Evolutionary conservation across 306 rosid genomes (phyloP), one percentile per base, ranked within the genome.

Genomic region (Malus asiatica): DNA sequence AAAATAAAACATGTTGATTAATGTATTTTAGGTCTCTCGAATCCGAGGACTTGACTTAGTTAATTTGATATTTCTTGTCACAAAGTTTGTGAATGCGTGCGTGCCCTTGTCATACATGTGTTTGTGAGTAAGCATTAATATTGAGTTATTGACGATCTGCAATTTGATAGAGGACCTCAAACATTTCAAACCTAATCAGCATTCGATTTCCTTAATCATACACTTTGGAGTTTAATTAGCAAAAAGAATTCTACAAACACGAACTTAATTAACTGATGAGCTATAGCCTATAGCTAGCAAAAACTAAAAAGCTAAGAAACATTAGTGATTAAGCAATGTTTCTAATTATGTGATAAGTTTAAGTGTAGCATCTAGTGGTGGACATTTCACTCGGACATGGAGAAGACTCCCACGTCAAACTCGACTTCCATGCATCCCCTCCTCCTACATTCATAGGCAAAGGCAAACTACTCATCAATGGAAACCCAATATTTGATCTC

Each of bases 371-470:
- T 83, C 88, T 89, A 67, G 89, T 89, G 38, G 90, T 87, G 73
- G 89, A 88, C 83, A 86, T 78, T 79, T 91, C 90, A 81, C 79
- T 82, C 12, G 96, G 93, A 77, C 91, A 89, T 46, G 89, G 81
- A 25, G 92, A 87, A 78, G 92, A 82, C 71, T 91, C 94, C 94
- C 94, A 91, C 69, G 77, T 79, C 86, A 89, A 64, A 79, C 83
- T 87, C 64, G 97, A 83, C 88, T 89, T 91, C 93, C 96, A 91
- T 79, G 86, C 86, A 71, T 89, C 88, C 9, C 83, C 88, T 73
- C 65, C 57, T 22, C 64, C 64, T 3, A 40, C 79, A 77, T 84
- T 84, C 80, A 79, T 61, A 75, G 87, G 85, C n/a, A 58, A 22
- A 1, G 85, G 81, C 60, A 81, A 65, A 33, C 40, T 66, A 23